Percentiles rank a stretch among this genome's conserved stretches.
Evolutionary conservation across 2,329 filamentous ascomycete genomes (phyloP).

Genomic region (Pyrenophora seminiperda): DNA sequence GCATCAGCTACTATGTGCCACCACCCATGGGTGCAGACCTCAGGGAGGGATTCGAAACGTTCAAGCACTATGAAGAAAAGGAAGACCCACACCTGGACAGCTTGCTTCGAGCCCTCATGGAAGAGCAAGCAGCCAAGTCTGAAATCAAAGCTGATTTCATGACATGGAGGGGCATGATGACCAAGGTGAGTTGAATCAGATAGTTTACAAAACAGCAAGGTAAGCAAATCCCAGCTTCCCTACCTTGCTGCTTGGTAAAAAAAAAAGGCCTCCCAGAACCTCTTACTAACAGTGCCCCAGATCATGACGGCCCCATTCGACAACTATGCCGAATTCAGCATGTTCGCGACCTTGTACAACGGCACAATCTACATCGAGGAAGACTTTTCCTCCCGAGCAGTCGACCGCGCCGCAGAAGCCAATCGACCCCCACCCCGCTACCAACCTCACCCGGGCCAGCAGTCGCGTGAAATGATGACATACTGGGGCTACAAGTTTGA

Average conservation of each 20-base stretch:
- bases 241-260: slow-evolving; percentile 16
- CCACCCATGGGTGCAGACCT: slow-evolving; percentile 73
- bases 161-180: slow-evolving; percentile 98
- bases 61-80: slow-evolving; percentile 80
- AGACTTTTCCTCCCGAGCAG: slow-evolving; percentile 74
- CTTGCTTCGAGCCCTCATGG: slow-evolving; percentile 74
- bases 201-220: slow-evolving; percentile 8
- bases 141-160: slow-evolving; percentile 72
- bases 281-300: slow-evolving; percentile 52
- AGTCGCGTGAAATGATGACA: slow-evolving; percentile 80
- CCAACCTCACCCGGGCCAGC: slow-evolving; percentile 57
- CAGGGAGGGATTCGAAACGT: slow-evolving; percentile 78
- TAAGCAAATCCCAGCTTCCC: slow-evolving; percentile 21
- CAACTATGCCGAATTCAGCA: slow-evolving; percentile 80
- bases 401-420: slow-evolving; percentile 58
- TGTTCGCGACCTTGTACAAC: slow-evolving; percentile 93
- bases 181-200: slow-evolving; percentile 67
- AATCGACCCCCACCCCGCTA: slow-evolving; percentile 28
- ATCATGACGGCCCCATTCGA: slow-evolving; percentile 87
- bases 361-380: slow-evolving; percentile 87
- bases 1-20: slow-evolving; percentile 86
- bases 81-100: slow-evolving; percentile 87
- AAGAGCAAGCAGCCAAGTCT: slow-evolving; percentile 69
- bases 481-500: slow-evolving; percentile 99
- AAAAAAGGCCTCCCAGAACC: neutral